Evolutionary conservation across 1,284 basidiomycete species (phyloP).

Genomic region (Boletellus deceptivus): DNA sequence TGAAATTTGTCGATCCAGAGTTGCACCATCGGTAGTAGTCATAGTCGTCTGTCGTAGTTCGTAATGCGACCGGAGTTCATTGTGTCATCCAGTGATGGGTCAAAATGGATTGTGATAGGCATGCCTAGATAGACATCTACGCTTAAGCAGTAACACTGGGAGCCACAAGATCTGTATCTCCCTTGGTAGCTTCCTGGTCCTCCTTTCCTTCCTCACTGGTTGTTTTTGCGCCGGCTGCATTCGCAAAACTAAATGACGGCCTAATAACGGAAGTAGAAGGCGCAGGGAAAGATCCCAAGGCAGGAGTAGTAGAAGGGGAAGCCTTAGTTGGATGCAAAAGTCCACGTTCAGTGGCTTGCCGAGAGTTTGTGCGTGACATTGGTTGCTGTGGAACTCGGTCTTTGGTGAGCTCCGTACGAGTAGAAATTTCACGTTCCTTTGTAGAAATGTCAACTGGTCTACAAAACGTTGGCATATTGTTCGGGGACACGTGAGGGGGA

Average conservation of each 20-base stretch:
- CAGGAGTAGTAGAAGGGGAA: conserved; percentile 32
- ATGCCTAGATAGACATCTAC: conserved; percentile 36
- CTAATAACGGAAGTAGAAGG: conserved; percentile 46
- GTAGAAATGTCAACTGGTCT: conserved; percentile 85
- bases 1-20: conserved; percentile 68
- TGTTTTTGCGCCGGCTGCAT: conserved; percentile 49
- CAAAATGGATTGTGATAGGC: conserved; percentile 4
- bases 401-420: conserved; percentile 59
- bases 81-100: neutral
- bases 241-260: conserved; percentile 70
- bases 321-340: conserved; percentile 37
- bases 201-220: conserved; percentile 21
- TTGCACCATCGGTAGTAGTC: conserved; percentile 31
- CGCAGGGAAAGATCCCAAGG: conserved; percentile 29
- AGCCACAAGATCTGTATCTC: conserved; percentile 3
- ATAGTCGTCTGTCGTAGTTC: neutral
- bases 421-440: conserved; percentile 72
- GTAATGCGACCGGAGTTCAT: neutral
- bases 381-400: conserved; percentile 47
- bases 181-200: conserved; percentile 29
- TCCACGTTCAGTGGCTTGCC: conserved; percentile 55
- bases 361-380: conserved; percentile 73
- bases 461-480: conserved; percentile 6
- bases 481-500: conserved; percentile 2
- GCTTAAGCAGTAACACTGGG: conserved; percentile 37